Conservation (phyloP, 257 asterid genomes). For the Petunia axillaris region DNA sequence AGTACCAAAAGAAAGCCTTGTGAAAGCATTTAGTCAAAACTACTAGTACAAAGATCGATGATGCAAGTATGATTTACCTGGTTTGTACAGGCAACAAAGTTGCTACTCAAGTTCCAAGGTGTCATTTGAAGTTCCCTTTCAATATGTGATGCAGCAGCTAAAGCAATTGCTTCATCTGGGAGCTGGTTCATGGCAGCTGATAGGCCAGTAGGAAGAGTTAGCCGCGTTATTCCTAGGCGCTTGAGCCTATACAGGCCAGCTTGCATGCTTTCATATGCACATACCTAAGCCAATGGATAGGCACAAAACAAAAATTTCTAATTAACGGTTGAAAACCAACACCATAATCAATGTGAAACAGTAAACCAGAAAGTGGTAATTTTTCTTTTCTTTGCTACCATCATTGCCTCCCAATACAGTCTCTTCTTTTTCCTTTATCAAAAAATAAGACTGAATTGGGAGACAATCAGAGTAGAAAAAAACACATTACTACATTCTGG, state of each 20-base stretch:
- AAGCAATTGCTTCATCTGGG: constrained; percentile 97
- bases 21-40: not conserved
- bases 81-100: constrained; percentile 92
- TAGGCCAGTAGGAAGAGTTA: constrained; percentile 80
- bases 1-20: too few relatives aligned
- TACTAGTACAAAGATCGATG: constrained; percentile 12
- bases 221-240: constrained; percentile 84
- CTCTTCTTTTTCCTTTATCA: too few relatives aligned
- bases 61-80: constrained; percentile 56
- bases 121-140: constrained; percentile 99
- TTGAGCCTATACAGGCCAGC: constrained; percentile 95
- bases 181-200: constrained; percentile 98
- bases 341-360: not conserved
- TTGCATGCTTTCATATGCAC: constrained; percentile 99
- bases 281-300: constrained; percentile 56
- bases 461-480: not conserved
- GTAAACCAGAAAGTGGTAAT: not conserved
- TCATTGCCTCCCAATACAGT: too few relatives aligned
- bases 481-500: not conserved
- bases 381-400: too few relatives aligned
- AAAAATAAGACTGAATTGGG: not conserved
- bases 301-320: constrained; percentile 7
- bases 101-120: constrained; percentile 96
- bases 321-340: constrained; percentile 24
- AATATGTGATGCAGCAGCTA: constrained; percentile 98